phyloP scores from a whole-genome alignment of 108 stramenopile species.

The Mediolabrus comicus region DNA sequence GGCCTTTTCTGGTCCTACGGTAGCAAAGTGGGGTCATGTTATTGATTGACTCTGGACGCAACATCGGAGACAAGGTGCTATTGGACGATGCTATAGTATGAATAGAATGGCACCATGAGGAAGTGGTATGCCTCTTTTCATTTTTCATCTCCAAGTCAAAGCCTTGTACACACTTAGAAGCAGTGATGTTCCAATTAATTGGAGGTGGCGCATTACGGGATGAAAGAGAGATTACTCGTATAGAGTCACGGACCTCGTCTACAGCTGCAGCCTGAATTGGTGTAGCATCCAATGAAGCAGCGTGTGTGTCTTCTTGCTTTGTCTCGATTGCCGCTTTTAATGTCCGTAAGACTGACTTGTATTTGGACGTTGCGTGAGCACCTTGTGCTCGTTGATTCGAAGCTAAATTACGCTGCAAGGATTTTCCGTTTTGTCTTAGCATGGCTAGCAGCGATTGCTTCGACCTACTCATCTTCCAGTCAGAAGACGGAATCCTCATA shows the following conservation, averaged over 20 bases:
- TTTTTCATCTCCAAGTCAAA: not conserved
- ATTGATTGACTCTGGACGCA: slow-evolving; percentile 16
- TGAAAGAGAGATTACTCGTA: slow-evolving; percentile 10
- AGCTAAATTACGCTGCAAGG: not conserved
- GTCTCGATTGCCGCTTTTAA: not conserved
- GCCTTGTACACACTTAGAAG: slow-evolving; percentile 3
- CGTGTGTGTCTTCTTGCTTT: not conserved
- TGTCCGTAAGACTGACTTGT: not conserved
- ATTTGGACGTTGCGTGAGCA: not conserved
- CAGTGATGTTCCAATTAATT: slow-evolving; percentile 4
- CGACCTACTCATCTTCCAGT: not conserved
- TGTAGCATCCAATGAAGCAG: not conserved
- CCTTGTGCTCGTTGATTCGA: not conserved
- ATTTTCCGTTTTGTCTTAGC: not conserved
- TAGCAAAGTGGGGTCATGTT: slow-evolving; percentile 21
- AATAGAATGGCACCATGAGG: slow-evolving; percentile 7
- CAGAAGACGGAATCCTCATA: not conserved
- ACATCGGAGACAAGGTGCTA: slow-evolving; percentile 1
- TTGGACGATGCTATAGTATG: slow-evolving; percentile 20
- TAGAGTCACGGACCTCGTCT: slow-evolving; percentile 23
- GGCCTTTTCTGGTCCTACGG: slow-evolving; percentile 8
- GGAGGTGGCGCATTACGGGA: slow-evolving; percentile 1
- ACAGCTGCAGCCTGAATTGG: slow-evolving; percentile 9
- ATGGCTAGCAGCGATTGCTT: not conserved
- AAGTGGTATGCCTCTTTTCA: not conserved